Evolutionary conservation across 257 asterid species (phyloP), one percentile per base, ranked within the genome.

Genomic region (Gynochthodes officinalis): DNA sequence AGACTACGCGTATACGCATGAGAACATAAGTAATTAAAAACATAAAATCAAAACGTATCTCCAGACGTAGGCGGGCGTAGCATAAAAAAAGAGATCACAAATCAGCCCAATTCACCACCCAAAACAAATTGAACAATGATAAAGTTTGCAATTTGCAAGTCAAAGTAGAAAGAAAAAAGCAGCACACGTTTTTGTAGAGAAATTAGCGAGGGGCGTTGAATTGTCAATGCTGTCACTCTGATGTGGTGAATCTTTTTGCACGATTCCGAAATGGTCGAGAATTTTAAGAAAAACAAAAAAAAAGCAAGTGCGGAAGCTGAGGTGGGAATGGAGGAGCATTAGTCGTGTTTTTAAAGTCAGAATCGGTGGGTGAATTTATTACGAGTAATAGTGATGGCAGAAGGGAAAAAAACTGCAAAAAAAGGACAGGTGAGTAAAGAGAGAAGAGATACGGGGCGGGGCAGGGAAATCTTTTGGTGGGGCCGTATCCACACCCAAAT

Each of bases 401-500:
- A 50, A 30, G 46, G 1, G 1, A 16, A 14, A 37, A 21, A 40
- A 2, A 32, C n/a, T n/a, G n/a, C n/a, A 58, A 75, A 19, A 35
- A 2, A 28, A 44, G 63, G 43, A 33, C 54, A 46, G 54, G 50
- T 35, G 78, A 65, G 67, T 28, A 35, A 46, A 40, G 53, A 68
- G 58, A 23, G 69, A 62, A 14, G 69, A 69, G 80, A 76, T 76
- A 27, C 10, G 75, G 74, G 50, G 72, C 28, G 67, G 13, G 46
- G 67, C 72, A 76, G 27, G 39, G 60, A 76, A 62, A 76, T 70
- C 80, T 76, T 76, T 28, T 0, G 72, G 19, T 14, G 79, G 79
- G 71, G 15, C 70, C 77, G 33, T 32, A 10, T 3, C 21, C 53
- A 43, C 49, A 43, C 25, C 11, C 50, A 65, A 27, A 13, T 7